Percentiles rank a stretch among this genome's conserved stretches.
These are phyloP conservation scores for Ciborinia camelliae DNA, from an alignment of 2,329 filamentous ascomycete species.

Conservation along the genomic window DNA sequence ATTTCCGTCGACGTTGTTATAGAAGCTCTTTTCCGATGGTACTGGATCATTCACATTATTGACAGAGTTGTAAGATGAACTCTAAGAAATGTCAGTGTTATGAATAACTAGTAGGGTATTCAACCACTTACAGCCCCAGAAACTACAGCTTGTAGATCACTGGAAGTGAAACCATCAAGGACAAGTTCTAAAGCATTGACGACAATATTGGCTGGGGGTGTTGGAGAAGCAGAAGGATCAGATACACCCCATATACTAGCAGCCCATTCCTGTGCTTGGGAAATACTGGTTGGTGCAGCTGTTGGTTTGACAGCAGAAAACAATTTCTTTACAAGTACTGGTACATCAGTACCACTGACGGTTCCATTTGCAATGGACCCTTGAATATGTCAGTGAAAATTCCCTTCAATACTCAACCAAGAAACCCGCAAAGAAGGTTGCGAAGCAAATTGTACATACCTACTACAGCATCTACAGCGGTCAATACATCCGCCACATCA, in stretches of 20 bases:
- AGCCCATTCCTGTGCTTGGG: constrained; percentile 24
- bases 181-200: constrained; percentile 23
- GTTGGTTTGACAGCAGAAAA: constrained; percentile 31
- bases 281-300: constrained; percentile 29
- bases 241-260: constrained; percentile 17
- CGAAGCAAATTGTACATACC: background rate
- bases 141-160: constrained; percentile 21
- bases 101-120: background rate
- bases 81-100: background rate
- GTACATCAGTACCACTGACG: constrained; percentile 22
- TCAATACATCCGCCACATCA: background rate
- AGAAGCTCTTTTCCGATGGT: constrained; percentile 23
- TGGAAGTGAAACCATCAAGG: constrained; percentile 23
- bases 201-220: constrained; percentile 21
- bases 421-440: no score
- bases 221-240: constrained; percentile 15
- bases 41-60: constrained; percentile 4
- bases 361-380: constrained; percentile 25
- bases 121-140: constrained; percentile 1
- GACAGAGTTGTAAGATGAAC: background rate
- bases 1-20: constrained; percentile 38
- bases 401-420: no score
- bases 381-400: background rate
- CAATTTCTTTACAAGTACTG: constrained; percentile 22
- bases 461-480: background rate